Conservation (phyloP, 441 rosid species). For the Adansonia madagascariensis region DNA sequence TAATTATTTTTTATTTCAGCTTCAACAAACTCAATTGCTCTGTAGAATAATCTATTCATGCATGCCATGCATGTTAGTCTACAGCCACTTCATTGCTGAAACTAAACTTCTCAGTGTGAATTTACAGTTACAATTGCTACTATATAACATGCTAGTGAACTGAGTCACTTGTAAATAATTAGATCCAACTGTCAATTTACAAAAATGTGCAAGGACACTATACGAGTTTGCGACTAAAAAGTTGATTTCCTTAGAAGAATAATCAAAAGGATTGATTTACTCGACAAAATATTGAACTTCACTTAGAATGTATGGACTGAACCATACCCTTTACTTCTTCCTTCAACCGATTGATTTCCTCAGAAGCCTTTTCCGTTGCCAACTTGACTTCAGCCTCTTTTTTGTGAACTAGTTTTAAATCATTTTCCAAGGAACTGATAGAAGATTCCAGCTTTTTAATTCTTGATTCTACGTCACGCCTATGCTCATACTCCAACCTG, state of each 20-base stretch:
- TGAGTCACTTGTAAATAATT: constrained; percentile 13
- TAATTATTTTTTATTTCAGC: not conserved
- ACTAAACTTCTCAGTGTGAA: not conserved
- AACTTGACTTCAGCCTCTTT: constrained; percentile 70
- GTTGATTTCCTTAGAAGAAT: not conserved
- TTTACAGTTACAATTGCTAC: not conserved
- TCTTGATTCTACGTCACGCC: constrained; percentile 83
- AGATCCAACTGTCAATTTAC: not conserved
- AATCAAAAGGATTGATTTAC: constrained; percentile 3
- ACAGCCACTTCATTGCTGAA: constrained; percentile 2
- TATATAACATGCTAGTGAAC: constrained; percentile 13
- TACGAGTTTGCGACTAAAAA: not conserved
- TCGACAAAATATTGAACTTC: constrained; percentile 20
- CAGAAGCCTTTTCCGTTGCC: constrained; percentile 58
- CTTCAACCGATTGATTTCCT: constrained; percentile 70
- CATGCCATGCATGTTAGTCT: constrained; percentile 14
- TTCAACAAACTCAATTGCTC: constrained; percentile 1
- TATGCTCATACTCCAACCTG: constrained; percentile 93
- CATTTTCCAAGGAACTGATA: constrained; percentile 63
- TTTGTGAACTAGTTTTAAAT: constrained; percentile 56
- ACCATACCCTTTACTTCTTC: constrained; percentile 74
- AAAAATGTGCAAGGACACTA: constrained; percentile 7
- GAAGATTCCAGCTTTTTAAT: constrained; percentile 79
- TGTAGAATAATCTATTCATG: constrained; percentile 12
- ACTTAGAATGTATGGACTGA: constrained; percentile 15